Base-by-base conservation (phyloP, 2,329 filamentous ascomycete genomes). In the Beauveria australis region DNA sequence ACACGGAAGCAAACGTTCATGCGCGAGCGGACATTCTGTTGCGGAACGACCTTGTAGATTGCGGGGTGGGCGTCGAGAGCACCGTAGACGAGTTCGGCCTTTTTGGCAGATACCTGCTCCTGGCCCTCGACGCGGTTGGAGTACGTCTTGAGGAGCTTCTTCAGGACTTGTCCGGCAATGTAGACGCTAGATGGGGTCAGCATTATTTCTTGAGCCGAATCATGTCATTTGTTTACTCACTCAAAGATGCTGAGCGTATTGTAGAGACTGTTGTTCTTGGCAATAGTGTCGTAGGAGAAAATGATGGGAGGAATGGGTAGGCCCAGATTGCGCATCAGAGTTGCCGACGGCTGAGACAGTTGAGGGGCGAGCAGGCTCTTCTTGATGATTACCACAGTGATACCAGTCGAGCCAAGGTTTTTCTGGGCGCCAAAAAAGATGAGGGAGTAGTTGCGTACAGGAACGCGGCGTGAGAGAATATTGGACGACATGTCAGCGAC, bases 1-100 rank as follows among this genome's bases (percentile, higher is more conserved):
- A 96, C 81, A 18, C 92, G 80, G 81, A 97, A 97, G 80, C 92
- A 97, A 62, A 97, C 89, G 75, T 97, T 97, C 89, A 97, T 96
- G 60, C 91, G 81, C 67, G 90, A 96, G 61, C 92, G 88, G 3
- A 82, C 88, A 24, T 78, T 78, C 75, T 89, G 89, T 66, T 89
- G 82, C 0, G 92, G 91, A 0, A 97, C 86, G 37, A 97, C 73
- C 62, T 78, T 80, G 76, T 95, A 97, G n/a, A 88, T 75, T 0
- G 86, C 77, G 0, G 89, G 82, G 67, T 89, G 79, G 49, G 83
- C 83, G 66, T 97, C 93, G 8, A 97, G 80, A 0, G 86, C 86
- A 1, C 74, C 78, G 70, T 99, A 97, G 59, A 97, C 85, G 37
- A 89, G 71, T 18, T 82, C 68, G 0, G 93, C 88, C 77, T 97